Conservation (phyloP, 352 stramenopile species). For the Phytophthora pinifolia region DNA sequence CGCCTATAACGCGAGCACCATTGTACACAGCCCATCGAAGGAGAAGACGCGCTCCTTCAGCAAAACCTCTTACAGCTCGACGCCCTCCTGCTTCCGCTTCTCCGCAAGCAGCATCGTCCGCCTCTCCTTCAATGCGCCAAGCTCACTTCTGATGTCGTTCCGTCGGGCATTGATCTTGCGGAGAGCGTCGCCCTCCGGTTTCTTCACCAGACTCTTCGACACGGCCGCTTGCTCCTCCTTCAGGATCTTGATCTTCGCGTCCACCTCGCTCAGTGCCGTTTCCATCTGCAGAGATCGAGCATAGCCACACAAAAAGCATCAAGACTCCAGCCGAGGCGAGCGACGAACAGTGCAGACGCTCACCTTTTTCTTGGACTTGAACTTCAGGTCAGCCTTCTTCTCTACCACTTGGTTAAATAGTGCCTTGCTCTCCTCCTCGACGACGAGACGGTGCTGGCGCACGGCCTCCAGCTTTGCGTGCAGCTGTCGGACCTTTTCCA, state of each 20-base stretch:
- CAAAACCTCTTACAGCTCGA: conserved; percentile 39
- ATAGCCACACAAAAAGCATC: too few species aligned
- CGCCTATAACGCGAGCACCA: conserved; percentile 14
- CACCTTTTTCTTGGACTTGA: conserved; percentile 90
- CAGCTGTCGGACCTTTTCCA: conserved; percentile 83
- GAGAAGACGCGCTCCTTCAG: too few species aligned
- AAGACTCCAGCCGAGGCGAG: background rate
- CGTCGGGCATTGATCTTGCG: conserved; percentile 79
- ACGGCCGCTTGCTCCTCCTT: conserved; percentile 83
- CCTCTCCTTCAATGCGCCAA: conserved; percentile 80
- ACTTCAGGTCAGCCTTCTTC: conserved; percentile 88
- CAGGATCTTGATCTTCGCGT: conserved; percentile 76
- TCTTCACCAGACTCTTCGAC: conserved; percentile 72
- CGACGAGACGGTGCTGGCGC: conserved; percentile 79
- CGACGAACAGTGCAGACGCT: background rate
- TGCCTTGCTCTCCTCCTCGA: conserved; percentile 89
- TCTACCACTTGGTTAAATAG: conserved; percentile 90
- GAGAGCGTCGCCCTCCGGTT: conserved; percentile 75
- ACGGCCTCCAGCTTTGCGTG: conserved; percentile 86
- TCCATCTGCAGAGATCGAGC: conserved; percentile 56
- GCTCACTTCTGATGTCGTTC: conserved; percentile 86
- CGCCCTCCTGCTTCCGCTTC: conserved; percentile 81
- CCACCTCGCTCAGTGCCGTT: conserved; percentile 76
- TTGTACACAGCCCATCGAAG: conserved; percentile 17
- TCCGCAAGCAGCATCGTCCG: conserved; percentile 77